Evolutionary conservation across 805 yeast species (phyloP).

Genomic region (Lachancea cidri): DNA sequence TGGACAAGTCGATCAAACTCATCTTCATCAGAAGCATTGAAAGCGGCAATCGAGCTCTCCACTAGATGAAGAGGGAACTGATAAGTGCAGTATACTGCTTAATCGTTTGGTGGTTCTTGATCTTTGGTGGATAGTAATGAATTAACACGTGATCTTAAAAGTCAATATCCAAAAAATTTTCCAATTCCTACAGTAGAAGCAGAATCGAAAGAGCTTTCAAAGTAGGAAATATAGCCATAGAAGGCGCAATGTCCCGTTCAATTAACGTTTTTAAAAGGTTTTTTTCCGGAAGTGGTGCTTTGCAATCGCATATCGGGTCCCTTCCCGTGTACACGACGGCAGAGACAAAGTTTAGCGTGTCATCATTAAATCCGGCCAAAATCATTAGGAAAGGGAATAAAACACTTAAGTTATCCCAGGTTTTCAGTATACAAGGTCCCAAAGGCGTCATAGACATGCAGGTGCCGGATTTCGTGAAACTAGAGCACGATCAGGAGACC

Average conservation of each 20-base stretch:
- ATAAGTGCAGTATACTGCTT: too few relatives aligned
- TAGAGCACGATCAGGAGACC: slow-evolving; percentile 27
- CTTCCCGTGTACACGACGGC: slow-evolving; percentile 65
- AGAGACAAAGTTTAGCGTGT: slow-evolving; percentile 45
- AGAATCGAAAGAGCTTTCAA: not conserved
- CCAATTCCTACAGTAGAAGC: not conserved
- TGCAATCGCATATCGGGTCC: slow-evolving; percentile 70
- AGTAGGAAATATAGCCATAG: not conserved
- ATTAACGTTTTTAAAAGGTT: slow-evolving; percentile 18
- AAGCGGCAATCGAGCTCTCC: too few relatives aligned
- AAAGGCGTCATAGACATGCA: slow-evolving; percentile 59
- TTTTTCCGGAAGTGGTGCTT: slow-evolving; percentile 32
- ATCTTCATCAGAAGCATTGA: too few relatives aligned
- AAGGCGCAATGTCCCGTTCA: not conserved
- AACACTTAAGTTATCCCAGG: slow-evolving; percentile 50
- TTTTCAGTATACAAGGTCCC: slow-evolving; percentile 68
- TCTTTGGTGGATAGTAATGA: too few relatives aligned
- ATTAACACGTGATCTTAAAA: not conserved
- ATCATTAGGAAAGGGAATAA: slow-evolving; percentile 63
- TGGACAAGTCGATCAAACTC: too few relatives aligned
- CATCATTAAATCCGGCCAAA: slow-evolving; percentile 46
- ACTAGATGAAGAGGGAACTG: too few relatives aligned
- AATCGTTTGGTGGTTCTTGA: too few relatives aligned
- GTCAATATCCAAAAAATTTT: not conserved
- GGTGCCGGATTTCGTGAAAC: slow-evolving; percentile 65